A percentile compares a stretch with the other conserved stretches of the same genome.
phyloP scores from a whole-genome alignment of 2,329 filamentous ascomycete genomes.

The Sarocladiaceae sp. region DNA sequence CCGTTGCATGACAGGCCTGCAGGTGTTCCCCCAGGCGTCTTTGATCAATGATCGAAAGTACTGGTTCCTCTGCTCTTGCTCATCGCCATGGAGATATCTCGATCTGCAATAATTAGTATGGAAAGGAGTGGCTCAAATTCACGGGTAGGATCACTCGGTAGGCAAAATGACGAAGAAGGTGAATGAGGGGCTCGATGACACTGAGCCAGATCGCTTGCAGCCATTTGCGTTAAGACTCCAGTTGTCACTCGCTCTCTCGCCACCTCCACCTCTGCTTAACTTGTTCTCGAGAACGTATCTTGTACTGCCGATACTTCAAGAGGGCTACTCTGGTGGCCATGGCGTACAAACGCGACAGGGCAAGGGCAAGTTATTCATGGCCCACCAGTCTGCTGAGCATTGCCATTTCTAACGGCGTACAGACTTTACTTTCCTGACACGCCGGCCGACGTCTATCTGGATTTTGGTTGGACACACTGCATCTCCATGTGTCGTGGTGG shows the following conservation, averaged over 20 bases:
- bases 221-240: neutral
- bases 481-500: constrained; percentile 53
- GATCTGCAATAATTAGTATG: too few species aligned
- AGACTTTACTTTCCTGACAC: constrained; percentile 4
- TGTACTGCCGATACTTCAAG: too few species aligned
- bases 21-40: constrained; percentile 3
- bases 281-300: too few species aligned
- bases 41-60: neutral
- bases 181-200: constrained; percentile 19
- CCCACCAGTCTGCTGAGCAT: constrained; percentile 6
- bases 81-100: neutral
- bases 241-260: neutral
- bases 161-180: too few species aligned
- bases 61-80: too few species aligned
- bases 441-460: neutral
- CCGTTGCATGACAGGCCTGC: constrained; percentile 11
- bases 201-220: neutral
- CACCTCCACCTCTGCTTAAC: neutral
- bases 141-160: too few species aligned
- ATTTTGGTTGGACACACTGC: constrained; percentile 27
- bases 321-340: too few species aligned
- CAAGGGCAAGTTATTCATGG: constrained; percentile 2
- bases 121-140: too few species aligned
- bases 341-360: neutral
- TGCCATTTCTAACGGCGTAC: neutral